phyloP scores from a whole-genome alignment of 805 yeast genomes.

The Candida krabiensis region DNA sequence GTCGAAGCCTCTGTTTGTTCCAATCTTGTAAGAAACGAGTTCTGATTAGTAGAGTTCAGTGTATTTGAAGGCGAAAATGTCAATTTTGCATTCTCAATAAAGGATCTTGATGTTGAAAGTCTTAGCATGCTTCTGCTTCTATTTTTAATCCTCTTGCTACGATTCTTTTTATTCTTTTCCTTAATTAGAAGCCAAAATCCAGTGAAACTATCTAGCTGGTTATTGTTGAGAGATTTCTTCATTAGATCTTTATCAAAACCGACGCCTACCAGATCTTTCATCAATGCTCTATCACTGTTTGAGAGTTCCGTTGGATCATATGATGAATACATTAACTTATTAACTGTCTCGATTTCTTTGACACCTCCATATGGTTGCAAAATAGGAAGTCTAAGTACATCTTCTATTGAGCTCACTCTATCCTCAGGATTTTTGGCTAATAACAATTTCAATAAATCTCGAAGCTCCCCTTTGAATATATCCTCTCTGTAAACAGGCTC shows the following conservation, averaged over 20 bases:
- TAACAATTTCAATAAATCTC: slow-evolving; percentile 52
- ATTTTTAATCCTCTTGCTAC: slow-evolving; percentile 26
- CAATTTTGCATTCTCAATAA: slow-evolving; percentile 21
- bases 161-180: slow-evolving; percentile 47
- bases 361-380: slow-evolving; percentile 46
- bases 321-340: slow-evolving; percentile 36
- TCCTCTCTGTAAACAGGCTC: slow-evolving; percentile 58
- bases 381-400: slow-evolving; percentile 52
- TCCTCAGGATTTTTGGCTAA: slow-evolving; percentile 63
- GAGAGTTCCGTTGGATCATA: slow-evolving; percentile 34
- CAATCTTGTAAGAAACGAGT: slow-evolving; percentile 4
- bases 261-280: slow-evolving; percentile 57
- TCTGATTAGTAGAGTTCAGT: slow-evolving; percentile 11
- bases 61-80: slow-evolving; percentile 20
- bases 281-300: slow-evolving; percentile 58
- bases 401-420: slow-evolving; percentile 55
- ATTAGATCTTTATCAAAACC: slow-evolving; percentile 66
- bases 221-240: slow-evolving; percentile 53
- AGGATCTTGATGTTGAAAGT: slow-evolving; percentile 26
- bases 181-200: slow-evolving; percentile 73
- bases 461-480: slow-evolving; percentile 43
- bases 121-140: slow-evolving; percentile 32
- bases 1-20: slow-evolving; percentile 13
- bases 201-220: slow-evolving; percentile 67
- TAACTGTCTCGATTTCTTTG: slow-evolving; percentile 39